Base-by-base conservation (phyloP, 1,284 basidiomycete genomes). In the Moniliella sp. region DNA sequence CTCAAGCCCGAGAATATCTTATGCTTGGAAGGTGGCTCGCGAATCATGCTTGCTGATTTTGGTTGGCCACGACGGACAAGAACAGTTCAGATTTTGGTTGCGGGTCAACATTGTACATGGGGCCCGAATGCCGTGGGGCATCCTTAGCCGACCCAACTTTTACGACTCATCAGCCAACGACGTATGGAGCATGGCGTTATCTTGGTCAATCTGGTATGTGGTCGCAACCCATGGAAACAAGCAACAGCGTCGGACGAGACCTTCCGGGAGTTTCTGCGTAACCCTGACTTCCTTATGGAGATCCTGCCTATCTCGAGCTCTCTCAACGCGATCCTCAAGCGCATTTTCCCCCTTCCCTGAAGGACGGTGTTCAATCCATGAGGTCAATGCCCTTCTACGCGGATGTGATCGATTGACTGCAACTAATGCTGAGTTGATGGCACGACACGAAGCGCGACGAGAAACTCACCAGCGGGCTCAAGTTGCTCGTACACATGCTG, bases 1-100 rank as follows among this genome's bases (percentile, higher is more conserved):
- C 68, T 97, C 52, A 97, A 94, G 67, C 88, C 88, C 0, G 91
- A 94, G 66, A 97, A 97, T 64, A 76, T 97, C 46, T 68, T 97
- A 40, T 91, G 83, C 64, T 61, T 78, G 67, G 53, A 61, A 13
- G 63, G 63, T 55, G 84, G 84, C 42, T 69, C 75, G 45, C 71
- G 73, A 41, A 73, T 94, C 37, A 74, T 80, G 43, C 71, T 97
- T 55, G 86, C 86, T 34, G 91, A 97, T 65, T 97, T 97, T 62
- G 88, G 91, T 27, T 94, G 19, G 88, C 88, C 11, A 97, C 88
- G 1, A 78, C 76, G 23, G 83, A 94, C 44, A 73, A 72, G 54
- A 65, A 71, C 44, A 84, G 79, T 43, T 72, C 74, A 36, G 88
- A 97, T 62, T 94, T 91, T 66, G 77, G 84, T 42, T 91, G 83